A percentile compares a stretch with the other conserved stretches of the same genome.
phyloP scores from a whole-genome alignment of 352 stramenopile genomes.

The Globisporangium middletonii region DNA sequence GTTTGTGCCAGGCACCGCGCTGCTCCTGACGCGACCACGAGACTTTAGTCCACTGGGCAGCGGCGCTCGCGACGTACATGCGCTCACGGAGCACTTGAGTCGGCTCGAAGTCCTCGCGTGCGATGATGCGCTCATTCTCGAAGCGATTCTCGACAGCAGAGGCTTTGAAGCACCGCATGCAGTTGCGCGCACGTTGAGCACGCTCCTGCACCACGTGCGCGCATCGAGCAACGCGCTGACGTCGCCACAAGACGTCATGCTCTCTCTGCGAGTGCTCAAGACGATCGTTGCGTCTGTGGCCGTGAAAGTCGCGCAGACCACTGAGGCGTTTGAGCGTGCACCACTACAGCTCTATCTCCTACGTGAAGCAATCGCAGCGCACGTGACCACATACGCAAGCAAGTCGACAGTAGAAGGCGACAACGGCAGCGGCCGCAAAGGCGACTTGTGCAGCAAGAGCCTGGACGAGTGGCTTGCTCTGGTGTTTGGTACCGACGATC shows the following conservation, averaged over 20 bases:
- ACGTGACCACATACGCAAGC: background rate
- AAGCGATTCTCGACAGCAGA: conserved; percentile 26
- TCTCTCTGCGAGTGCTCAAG: conserved; percentile 5
- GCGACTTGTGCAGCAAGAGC: too few relatives aligned
- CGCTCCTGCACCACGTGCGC: conserved; percentile 19
- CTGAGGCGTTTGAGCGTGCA: conserved; percentile 12
- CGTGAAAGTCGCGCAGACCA: conserved; percentile 1
- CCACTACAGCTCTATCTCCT: conserved; percentile 13
- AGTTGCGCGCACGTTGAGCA: conserved; percentile 17
- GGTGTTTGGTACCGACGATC: conserved; percentile 9
- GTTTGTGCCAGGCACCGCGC: conserved; percentile 29
- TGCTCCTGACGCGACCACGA: conserved; percentile 19
- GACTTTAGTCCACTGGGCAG: background rate
- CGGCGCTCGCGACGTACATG: background rate
- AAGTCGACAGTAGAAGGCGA: too few relatives aligned
- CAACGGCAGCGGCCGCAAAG: too few relatives aligned
- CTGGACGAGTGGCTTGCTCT: background rate
- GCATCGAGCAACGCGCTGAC: background rate
- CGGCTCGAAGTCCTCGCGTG: conserved; percentile 23
- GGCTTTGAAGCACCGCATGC: conserved; percentile 13
- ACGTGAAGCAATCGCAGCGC: conserved; percentile 4
- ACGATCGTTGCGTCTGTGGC: conserved; percentile 4
- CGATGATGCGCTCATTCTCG: conserved; percentile 23
- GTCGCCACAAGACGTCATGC: too few relatives aligned
- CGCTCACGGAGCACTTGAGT: conserved; percentile 21